Base-by-base conservation (phyloP, 139 green algal genomes). In the Astrephomene gubernaculifera region DNA sequence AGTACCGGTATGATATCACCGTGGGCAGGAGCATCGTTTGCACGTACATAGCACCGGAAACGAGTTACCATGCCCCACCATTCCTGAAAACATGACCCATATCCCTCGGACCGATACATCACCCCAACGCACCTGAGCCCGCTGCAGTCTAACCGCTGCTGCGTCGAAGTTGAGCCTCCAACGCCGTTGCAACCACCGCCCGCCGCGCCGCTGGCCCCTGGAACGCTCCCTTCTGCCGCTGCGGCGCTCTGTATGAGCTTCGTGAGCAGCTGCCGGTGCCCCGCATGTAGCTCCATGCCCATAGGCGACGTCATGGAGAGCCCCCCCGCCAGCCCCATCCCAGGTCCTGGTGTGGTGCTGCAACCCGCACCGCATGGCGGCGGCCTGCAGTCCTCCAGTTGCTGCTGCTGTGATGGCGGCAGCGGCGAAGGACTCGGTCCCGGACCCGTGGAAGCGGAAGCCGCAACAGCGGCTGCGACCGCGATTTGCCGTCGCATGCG, bases 261-360 rank as follows among this genome's bases (percentile, higher is more conserved):
- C 0, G 72, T 45, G 17, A 87, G 72, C 60, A 87, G 71, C 57
- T 87, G 82, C 70, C 71, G 33, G 71, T 87, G 82, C 7, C 70
- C 70, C 33, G 75, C 82, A 29, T 82, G 71, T 24, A 87, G 61
- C 44, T 85, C 79, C 63, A 60, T 41, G 5, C 79, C 63, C 29
- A n/a, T 31, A 10, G 53, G 53, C 29, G 76, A 70, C 27, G 22
- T 53, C 41, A 53, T 70, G 25, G 7, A 38, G 2, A 60, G 4
- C 41, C 76, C 41, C 60, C 45, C 29, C 60, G 63, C n/a, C 5
- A 44, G 25, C 39, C 60, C 75, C 43, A 38, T 17, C 4, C 29
- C 67, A 10, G 74, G 36, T 36, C 39, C 68, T 75, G 38, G 19
- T 21, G 10, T 19, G 31, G 31, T 31, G 49, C 49, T 9, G 44